Percentiles rank a stretch among this genome's conserved stretches.
These are phyloP conservation scores for Phytopythium aichiense DNA, from an alignment of 352 stramenopile genomes.

Conservation along the genomic window DNA sequence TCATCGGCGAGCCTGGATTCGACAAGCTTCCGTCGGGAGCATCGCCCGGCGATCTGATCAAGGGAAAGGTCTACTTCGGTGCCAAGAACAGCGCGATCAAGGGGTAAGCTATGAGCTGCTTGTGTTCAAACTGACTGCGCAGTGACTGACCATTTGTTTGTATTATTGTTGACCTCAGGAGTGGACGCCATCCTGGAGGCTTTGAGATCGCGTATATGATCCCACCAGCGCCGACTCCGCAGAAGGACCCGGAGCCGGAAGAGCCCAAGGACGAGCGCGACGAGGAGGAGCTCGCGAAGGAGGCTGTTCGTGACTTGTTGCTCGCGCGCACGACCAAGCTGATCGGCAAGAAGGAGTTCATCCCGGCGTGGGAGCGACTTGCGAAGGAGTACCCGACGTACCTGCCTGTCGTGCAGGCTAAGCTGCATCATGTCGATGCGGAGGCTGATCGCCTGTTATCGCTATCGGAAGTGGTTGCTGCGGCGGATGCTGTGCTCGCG, in stretches of 20 bases:
- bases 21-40: constrained; percentile 67
- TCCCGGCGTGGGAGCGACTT: constrained; percentile 44
- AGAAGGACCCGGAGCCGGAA: constrained; percentile 62
- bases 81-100: constrained; percentile 66
- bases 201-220: constrained; percentile 79
- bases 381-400: constrained; percentile 50
- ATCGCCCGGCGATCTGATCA: constrained; percentile 56
- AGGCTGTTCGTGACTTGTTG: constrained; percentile 73
- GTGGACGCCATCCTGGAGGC: constrained; percentile 51
- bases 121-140: neutral
- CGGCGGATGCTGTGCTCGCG: constrained; percentile 49
- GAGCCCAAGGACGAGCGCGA: constrained; percentile 65
- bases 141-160: neutral
- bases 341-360: constrained; percentile 60
- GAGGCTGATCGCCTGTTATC: constrained; percentile 43
- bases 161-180: constrained; percentile 18
- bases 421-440: constrained; percentile 71
- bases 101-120: constrained; percentile 22
- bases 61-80: constrained; percentile 67
- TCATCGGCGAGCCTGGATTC: constrained; percentile 58
- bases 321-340: constrained; percentile 66
- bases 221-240: constrained; percentile 39
- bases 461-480: constrained; percentile 45
- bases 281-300: constrained; percentile 59
- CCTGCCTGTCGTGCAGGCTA: constrained; percentile 54